Evolutionary conservation across 169 alveolate species (phyloP).

Genomic region (Cryptosporidium muris): DNA sequence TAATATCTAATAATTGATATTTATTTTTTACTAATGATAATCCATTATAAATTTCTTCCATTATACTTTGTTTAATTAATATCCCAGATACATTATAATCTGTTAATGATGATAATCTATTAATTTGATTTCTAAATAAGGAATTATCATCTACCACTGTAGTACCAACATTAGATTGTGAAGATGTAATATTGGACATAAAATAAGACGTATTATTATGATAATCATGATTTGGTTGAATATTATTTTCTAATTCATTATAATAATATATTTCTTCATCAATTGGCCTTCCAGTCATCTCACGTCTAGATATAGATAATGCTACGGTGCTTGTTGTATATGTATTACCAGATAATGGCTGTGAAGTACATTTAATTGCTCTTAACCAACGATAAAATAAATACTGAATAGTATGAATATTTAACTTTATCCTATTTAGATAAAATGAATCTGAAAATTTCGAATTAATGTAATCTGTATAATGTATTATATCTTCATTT

Average conservation of each 20-base stretch:
- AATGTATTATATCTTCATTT: not conserved
- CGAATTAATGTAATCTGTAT: not conserved
- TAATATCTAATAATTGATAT: conserved; percentile 27
- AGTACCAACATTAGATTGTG: not conserved
- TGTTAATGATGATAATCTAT: not conserved
- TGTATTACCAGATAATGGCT: not conserved
- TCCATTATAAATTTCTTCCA: conserved; percentile 65
- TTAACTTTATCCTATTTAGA: conserved; percentile 7
- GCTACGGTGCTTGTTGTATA: not conserved
- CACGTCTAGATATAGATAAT: conserved; percentile 9
- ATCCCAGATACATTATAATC: not conserved
- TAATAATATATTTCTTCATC: conserved; percentile 27
- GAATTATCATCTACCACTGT: not conserved
- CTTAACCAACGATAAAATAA: conserved; percentile 61
- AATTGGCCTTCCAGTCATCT: conserved; percentile 49
- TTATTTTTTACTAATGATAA: conserved; percentile 31
- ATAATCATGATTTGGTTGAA: not conserved
- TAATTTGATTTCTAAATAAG: not conserved
- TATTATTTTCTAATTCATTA: not conserved
- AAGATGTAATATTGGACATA: not conserved
- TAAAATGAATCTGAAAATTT: not conserved
- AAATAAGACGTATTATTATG: not conserved
- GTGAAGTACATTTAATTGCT: conserved; percentile 22
- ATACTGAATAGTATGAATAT: conserved; percentile 49
- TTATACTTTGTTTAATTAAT: conserved; percentile 17